Conservation (phyloP, 106 monocot genomes). For the Chionographis japonica region DNA sequence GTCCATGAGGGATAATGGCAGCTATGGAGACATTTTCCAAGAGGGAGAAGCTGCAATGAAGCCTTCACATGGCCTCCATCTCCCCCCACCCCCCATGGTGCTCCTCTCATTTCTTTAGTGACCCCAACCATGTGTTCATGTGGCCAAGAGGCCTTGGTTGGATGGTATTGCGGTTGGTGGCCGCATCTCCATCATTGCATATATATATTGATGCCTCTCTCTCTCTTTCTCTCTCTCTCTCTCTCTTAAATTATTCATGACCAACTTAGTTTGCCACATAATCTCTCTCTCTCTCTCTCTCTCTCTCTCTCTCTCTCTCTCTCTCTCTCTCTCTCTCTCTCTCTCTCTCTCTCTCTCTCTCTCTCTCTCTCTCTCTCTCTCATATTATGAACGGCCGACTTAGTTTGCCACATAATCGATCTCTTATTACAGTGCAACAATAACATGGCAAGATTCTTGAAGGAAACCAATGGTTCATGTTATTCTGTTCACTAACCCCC, state of each 20-base stretch:
- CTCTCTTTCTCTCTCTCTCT: not conserved
- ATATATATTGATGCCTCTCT: not conserved
- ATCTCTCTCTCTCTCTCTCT: not conserved
- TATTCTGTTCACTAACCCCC: slow-evolving; percentile 8
- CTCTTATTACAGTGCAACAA: not conserved
- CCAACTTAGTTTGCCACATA: too few relatives aligned
- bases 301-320: not conserved
- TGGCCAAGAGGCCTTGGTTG: not conserved
- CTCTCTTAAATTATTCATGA: too few relatives aligned
- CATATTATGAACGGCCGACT: too few relatives aligned
- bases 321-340: not conserved
- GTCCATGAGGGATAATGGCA: too few relatives aligned
- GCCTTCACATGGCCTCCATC: slow-evolving; percentile 37
- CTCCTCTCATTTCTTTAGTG: too few relatives aligned
- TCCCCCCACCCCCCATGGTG: not conserved
- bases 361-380: too few relatives aligned
- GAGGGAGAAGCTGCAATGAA: too few relatives aligned
- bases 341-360: not conserved
- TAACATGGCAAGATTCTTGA: slow-evolving; percentile 47
- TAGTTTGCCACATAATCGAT: not conserved
- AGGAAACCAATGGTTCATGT: slow-evolving; percentile 10
- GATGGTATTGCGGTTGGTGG: slow-evolving; percentile 10
- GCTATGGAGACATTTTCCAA: too few relatives aligned
- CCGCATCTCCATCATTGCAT: slow-evolving; percentile 33
- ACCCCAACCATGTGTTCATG: slow-evolving; percentile 26